Base-by-base conservation (phyloP, 1,139 yeast genomes). In the Scheffersomyces parashehatae region DNA sequence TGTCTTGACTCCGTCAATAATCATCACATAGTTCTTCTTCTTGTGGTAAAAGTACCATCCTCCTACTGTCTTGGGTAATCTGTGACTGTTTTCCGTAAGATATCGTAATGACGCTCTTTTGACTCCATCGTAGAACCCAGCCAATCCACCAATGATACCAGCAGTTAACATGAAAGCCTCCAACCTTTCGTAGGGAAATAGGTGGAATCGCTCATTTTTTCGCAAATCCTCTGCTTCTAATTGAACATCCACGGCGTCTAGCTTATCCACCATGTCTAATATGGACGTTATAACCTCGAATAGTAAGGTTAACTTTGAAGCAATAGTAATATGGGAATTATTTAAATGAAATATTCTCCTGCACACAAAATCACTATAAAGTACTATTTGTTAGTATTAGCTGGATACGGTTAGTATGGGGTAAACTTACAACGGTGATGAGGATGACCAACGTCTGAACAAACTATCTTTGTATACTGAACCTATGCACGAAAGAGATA, bases 41-140 rank as follows among this genome's bases (percentile, higher is more conserved):
- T 87, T 88, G 64, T 88, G 95, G 64, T 89, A 88, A 59, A 85
- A 86, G 60, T 86, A 89, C 96, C 96, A 88, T 0, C 93, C 95
- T 29, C 90, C 93, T 43, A 83, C 86, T 0, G 86, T 83, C 16
- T 68, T 73, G 3, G 96, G 96, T 48, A 89, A 68, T 38, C 96
- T 65, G 58, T 88, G 96, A 10, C 95, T 87, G 56, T 88, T 88
- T 52, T 87, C 90, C 1, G 91, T 89, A 42, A 88, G 70, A 54
- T 80, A 89, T 38, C 82, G 73, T 34, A 83, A 64, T 0, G 88
- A 79, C 1, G 87, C 69, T 4, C 61, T 53, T 46, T 75, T 75
- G 52, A 81, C 80, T 2, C 95, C 91, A 28, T 73, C 70, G 43
- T 78, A 75, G 55, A 85, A 77, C 2, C 96, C 96, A 9, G 79